phyloP scores from a whole-genome alignment of 768 basidiomycete species.

The Auriculariales sp. region DNA sequence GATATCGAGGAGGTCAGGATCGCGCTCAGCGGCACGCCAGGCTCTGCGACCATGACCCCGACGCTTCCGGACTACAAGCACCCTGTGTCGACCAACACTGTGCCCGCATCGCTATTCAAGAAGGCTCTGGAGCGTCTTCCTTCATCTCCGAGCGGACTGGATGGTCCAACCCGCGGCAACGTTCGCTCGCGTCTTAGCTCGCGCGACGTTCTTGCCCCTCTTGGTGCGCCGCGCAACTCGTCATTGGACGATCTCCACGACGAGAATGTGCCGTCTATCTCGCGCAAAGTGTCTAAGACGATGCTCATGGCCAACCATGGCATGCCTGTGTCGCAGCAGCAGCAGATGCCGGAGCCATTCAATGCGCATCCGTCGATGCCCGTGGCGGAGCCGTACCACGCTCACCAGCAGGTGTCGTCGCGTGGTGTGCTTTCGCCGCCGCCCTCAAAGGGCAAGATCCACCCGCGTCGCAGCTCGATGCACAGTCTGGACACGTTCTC shows the following conservation, averaged over 20 bases:
- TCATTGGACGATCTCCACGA: slow-evolving; percentile 78
- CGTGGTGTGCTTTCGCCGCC: neutral
- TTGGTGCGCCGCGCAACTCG: slow-evolving; percentile 28
- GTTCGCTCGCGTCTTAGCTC: slow-evolving; percentile 70
- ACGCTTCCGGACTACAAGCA: slow-evolving; percentile 70
- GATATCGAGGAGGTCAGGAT: too few relatives aligned
- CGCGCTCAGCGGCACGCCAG: too few relatives aligned
- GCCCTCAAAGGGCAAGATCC: neutral
- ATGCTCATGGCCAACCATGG: neutral
- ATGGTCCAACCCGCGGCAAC: slow-evolving; percentile 52
- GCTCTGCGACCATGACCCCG: slow-evolving; percentile 21
- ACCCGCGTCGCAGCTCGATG: neutral
- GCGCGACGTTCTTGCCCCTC: slow-evolving; percentile 57
- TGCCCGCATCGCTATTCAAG: slow-evolving; percentile 67
- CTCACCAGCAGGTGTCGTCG: neutral
- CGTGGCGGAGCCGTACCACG: neutral
- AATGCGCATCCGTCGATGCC: too few relatives aligned
- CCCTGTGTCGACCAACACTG: slow-evolving; percentile 50
- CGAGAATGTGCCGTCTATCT: slow-evolving; percentile 50
- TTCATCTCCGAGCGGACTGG: slow-evolving; percentile 26
- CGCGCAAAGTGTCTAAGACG: slow-evolving; percentile 31
- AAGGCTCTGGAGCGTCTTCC: slow-evolving; percentile 41
- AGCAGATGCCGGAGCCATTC: neutral
- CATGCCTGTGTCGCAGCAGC: neutral
- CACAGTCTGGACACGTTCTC: neutral